Evolutionary conservation across 257 asterid species (phyloP).

Genomic region (Rhazya stricta): DNA sequence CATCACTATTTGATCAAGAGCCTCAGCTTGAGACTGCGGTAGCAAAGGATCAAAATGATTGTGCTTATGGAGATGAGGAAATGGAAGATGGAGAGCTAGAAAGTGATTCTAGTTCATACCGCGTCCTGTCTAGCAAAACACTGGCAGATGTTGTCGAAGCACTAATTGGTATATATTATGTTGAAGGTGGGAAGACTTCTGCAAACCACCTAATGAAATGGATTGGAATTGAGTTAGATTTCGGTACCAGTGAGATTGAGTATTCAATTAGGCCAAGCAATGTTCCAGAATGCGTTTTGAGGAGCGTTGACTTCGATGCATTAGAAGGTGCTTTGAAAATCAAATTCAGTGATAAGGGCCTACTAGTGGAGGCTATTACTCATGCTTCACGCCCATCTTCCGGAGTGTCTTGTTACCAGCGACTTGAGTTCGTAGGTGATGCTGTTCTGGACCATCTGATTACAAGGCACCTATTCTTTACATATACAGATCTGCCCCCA

Average conservation of each 20-base stretch:
- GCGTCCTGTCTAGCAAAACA: conserved; percentile 94
- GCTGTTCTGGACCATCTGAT: conserved; percentile 97
- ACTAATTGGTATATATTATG: conserved; percentile 83
- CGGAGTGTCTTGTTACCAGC: conserved; percentile 95
- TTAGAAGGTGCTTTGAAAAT: conserved; percentile 62
- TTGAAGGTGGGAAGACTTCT: conserved; percentile 86
- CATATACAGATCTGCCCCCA: conserved; percentile 94
- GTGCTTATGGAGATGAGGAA: conserved; percentile 62
- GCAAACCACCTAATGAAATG: conserved; percentile 97
- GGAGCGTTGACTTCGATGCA: conserved; percentile 70
- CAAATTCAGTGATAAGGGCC: conserved; percentile 60
- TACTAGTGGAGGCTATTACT: conserved; percentile 94
- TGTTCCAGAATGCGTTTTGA: conserved; percentile 64
- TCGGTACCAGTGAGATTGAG: conserved; percentile 57
- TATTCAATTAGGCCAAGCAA: conserved; percentile 41
- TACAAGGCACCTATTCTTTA: conserved; percentile 79
- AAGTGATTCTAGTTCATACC: conserved; percentile 87
- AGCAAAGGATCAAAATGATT: conserved; percentile 29
- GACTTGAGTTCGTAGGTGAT: conserved; percentile 96
- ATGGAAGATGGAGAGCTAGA: conserved; percentile 97
- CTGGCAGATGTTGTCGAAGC: conserved; percentile 99
- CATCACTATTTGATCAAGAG: conserved; percentile 48
- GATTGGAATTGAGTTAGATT: conserved; percentile 84
- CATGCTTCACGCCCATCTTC: conserved; percentile 99
- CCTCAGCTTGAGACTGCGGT: conserved; percentile 19